Conservation (phyloP, 441 rosid genomes). For the Pelargonium australe region DNA sequence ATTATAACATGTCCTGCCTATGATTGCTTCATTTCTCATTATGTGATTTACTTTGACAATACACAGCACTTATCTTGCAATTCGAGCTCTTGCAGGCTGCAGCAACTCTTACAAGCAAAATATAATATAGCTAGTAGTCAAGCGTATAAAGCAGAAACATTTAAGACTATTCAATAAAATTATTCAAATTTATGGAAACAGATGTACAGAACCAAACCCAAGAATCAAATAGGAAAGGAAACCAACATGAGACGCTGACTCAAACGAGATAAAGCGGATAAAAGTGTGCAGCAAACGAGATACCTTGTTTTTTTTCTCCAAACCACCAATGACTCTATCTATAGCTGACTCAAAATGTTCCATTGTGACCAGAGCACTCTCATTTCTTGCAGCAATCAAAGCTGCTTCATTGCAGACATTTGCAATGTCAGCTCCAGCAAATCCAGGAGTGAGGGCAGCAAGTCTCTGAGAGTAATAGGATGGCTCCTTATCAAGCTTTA, state of each 20-base stretch:
- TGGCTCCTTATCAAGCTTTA: slow-evolving; percentile 55
- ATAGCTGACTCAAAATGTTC: slow-evolving; percentile 67
- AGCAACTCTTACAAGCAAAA: no score
- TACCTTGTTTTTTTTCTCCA: slow-evolving; percentile 69
- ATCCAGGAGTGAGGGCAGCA: slow-evolving; percentile 66
- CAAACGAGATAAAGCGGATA: no score
- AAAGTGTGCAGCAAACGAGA: slow-evolving; percentile 6
- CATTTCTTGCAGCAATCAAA: slow-evolving; percentile 57
- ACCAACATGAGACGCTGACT: neutral
- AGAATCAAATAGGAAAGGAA: neutral
- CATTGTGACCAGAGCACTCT: slow-evolving; percentile 38
- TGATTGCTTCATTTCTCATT: neutral
- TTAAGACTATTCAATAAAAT: neutral
- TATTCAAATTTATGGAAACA: neutral
- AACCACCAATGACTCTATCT: slow-evolving; percentile 62
- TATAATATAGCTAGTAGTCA: neutral
- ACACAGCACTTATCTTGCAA: neutral
- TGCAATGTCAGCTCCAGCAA: slow-evolving; percentile 72
- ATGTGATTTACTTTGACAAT: neutral
- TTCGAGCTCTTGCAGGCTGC: neutral
- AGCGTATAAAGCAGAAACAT: neutral
- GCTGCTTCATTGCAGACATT: slow-evolving; percentile 69
- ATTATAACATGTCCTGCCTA: neutral
- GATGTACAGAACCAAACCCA: neutral
- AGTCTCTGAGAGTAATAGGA: slow-evolving; percentile 49